A percentile compares a stretch with the other conserved stretches of the same genome.
These are phyloP conservation scores for Rhizodiscina lignyota DNA, from an alignment of 495 filamentous ascomycete species.

Conservation along the genomic window DNA sequence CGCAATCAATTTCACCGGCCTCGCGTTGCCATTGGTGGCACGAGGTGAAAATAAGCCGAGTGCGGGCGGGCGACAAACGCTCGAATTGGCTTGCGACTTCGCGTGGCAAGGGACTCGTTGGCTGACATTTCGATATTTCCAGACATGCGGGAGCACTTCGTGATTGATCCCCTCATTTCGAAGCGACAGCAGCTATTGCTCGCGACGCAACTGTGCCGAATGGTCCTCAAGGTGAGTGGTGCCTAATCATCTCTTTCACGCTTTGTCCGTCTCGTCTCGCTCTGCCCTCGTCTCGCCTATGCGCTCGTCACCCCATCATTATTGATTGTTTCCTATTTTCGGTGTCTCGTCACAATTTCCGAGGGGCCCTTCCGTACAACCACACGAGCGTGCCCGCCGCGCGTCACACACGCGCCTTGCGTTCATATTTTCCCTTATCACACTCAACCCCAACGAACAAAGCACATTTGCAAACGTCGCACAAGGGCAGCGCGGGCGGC, in stretches of 20 bases:
- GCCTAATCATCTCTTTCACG: not conserved
- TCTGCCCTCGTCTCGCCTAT: conserved; percentile 2
- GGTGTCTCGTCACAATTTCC: not conserved
- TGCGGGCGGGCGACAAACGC: too few relatives aligned
- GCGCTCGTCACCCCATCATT: not conserved
- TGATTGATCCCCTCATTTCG: conserved; percentile 93
- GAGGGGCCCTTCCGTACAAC: not conserved
- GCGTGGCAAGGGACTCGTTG: too few relatives aligned
- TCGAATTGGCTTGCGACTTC: conserved; percentile 5
- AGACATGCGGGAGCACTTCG: conserved; percentile 95
- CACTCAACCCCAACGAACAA: too few relatives aligned
- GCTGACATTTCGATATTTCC: not conserved
- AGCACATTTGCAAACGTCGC: too few relatives aligned
- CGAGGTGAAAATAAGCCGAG: too few relatives aligned
- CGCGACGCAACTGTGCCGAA: conserved; percentile 92
- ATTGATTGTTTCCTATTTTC: not conserved
- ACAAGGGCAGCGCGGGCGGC: too few relatives aligned
- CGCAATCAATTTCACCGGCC: too few relatives aligned
- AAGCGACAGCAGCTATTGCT: conserved; percentile 94
- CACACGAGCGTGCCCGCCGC: too few relatives aligned
- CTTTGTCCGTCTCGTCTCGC: conserved; percentile 3
- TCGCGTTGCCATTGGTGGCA: too few relatives aligned
- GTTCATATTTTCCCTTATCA: too few relatives aligned
- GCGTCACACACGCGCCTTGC: too few relatives aligned
- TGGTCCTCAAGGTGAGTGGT: conserved; percentile 85